phyloP scores from a whole-genome alignment of 139 green algal species.

The Tetradesmus lagerheimii region DNA sequence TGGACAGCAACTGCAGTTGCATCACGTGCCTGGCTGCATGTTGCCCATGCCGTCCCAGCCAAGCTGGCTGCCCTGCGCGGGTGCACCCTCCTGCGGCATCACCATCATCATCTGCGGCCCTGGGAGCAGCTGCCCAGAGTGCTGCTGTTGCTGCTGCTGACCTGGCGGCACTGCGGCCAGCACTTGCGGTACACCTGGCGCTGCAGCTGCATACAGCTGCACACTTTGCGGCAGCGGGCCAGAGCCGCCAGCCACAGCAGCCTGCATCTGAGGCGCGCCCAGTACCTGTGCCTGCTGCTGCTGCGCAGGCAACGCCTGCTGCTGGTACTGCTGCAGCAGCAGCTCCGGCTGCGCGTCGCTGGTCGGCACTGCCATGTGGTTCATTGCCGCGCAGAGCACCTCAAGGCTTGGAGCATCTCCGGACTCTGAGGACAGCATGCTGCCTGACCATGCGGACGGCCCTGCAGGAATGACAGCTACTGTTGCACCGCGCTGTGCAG shows the following conservation, averaged over 20 bases:
- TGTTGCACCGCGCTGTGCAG: neutral
- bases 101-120: neutral
- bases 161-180: neutral
- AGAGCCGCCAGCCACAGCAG: neutral
- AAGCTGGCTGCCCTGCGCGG: neutral
- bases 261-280: neutral
- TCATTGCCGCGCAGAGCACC: slow-evolving; percentile 20
- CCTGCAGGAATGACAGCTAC: slow-evolving; percentile 43
- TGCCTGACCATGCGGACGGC: neutral
- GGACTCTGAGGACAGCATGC: neutral
- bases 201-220: slow-evolving; percentile 11
- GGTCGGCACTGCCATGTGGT: neutral
- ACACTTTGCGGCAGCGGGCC: neutral
- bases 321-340: slow-evolving; percentile 12
- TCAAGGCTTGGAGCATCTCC: slow-evolving; percentile 22
- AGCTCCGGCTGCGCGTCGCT: neutral
- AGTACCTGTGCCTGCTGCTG: slow-evolving; percentile 9
- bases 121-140: neutral
- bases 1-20: neutral
- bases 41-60: neutral
- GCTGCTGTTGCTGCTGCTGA: slow-evolving; percentile 4
- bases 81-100: neutral
- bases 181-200: neutral
- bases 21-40: slow-evolving; percentile 5
- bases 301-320: neutral